Evolutionary conservation across 2,329 filamentous ascomycete species (phyloP).

Genomic region (Canariomyces notabilis): DNA sequence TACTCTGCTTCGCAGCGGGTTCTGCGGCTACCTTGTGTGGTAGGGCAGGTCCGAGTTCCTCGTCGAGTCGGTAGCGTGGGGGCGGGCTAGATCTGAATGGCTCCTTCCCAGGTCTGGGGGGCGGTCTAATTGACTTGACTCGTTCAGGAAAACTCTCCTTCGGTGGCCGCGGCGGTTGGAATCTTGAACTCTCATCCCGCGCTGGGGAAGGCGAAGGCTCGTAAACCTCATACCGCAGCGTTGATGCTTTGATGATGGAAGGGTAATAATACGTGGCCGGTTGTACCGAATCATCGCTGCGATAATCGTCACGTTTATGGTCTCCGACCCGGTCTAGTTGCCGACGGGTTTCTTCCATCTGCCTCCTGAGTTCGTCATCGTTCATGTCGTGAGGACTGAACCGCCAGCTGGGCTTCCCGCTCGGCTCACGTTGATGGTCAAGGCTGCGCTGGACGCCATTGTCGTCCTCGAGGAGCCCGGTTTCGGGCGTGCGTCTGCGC

Average conservation of each 20-base stretch:
- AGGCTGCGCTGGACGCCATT: constrained; percentile 46
- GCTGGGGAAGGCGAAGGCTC: constrained; percentile 32
- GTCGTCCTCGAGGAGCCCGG: constrained; percentile 51
- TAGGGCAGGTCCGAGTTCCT: constrained; percentile 19
- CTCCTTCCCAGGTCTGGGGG: constrained; percentile 9
- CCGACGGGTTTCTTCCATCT: constrained; percentile 50
- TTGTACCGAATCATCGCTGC: constrained; percentile 23
- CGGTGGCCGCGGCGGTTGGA: constrained; percentile 32
- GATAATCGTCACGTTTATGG: constrained; percentile 13
- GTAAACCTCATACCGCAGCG: constrained; percentile 44
- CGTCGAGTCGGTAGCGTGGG: constrained; percentile 27
- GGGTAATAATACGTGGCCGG: constrained; percentile 49
- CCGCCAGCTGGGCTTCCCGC: constrained; percentile 27
- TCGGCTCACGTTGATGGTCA: constrained; percentile 42
- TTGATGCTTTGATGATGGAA: constrained; percentile 47
- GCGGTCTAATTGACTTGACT: constrained; percentile 1
- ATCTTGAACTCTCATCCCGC: constrained; percentile 14
- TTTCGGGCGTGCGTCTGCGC: constrained; percentile 57
- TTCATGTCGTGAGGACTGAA: constrained; percentile 26
- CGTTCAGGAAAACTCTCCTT: constrained; percentile 27
- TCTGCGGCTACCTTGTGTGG: constrained; percentile 33
- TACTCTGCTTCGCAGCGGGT: constrained; percentile 48
- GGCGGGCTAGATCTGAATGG: constrained; percentile 1
- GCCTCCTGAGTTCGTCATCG: constrained; percentile 42
- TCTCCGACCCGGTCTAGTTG: constrained; percentile 38